These are phyloP conservation scores for Marchantia paleacea DNA, from an alignment of 225 moss, liverwort and hornwort species.

Conservation along the genomic window DNA sequence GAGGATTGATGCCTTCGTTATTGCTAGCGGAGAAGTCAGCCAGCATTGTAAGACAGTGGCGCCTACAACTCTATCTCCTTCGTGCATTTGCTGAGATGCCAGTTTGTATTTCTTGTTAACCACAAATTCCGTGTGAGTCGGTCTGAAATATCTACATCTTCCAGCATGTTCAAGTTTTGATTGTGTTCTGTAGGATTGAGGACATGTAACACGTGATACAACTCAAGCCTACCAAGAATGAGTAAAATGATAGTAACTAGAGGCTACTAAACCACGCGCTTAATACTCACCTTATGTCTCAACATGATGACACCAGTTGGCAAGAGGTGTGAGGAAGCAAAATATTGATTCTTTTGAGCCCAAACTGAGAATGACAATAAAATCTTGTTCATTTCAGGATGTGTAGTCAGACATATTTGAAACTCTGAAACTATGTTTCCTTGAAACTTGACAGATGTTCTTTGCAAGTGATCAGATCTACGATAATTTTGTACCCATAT, in stretches of 20 bases:
- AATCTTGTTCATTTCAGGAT: not conserved
- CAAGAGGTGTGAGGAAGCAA: no score
- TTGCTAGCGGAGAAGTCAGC: conserved; percentile 65
- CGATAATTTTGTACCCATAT: conserved; percentile 84
- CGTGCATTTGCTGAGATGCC: conserved; percentile 62
- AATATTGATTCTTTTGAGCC: no score
- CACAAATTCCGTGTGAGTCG: conserved; percentile 1
- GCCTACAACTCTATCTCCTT: conserved; percentile 70
- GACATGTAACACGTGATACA: no score
- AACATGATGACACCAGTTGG: no score
- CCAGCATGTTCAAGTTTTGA: not conserved
- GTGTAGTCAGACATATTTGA: not conserved
- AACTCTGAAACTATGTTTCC: not conserved
- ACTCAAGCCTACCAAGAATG: no score
- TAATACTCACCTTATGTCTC: no score
- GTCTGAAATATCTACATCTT: not conserved
- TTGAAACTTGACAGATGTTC: conserved; percentile 58
- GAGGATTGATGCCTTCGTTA: conserved; percentile 64
- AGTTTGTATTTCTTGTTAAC: conserved; percentile 31
- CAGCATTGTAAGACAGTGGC: conserved; percentile 76
- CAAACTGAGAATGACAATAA: not conserved
- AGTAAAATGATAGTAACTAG: no score
- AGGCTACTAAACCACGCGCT: no score
- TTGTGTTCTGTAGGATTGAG: not conserved
- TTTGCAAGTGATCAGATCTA: conserved; percentile 91